Evolutionary conservation across 1,139 yeast genomes (phyloP).

Genomic region (Lodderomyces pseudojiufengensis): DNA sequence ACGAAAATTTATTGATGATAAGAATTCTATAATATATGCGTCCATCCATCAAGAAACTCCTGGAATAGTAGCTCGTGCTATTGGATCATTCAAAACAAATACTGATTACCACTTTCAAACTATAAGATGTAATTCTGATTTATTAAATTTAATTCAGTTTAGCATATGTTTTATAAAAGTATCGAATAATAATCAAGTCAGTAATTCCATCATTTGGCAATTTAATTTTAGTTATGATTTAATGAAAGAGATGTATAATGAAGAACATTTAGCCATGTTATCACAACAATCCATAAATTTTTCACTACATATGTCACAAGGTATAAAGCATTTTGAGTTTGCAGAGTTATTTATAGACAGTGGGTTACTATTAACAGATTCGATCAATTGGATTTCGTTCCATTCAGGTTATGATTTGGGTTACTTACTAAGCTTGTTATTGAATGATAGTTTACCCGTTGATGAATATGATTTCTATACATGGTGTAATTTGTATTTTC

Average conservation of each 20-base stretch:
- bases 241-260: slow-evolving; percentile 72
- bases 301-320: slow-evolving; percentile 68
- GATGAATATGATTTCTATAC: slow-evolving; percentile 76
- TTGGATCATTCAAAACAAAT: slow-evolving; percentile 89
- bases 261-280: slow-evolving; percentile 67
- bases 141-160: slow-evolving; percentile 79
- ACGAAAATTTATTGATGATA: slow-evolving; percentile 61
- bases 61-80: slow-evolving; percentile 93
- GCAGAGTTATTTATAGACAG: slow-evolving; percentile 84
- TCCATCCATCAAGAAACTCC: slow-evolving; percentile 92
- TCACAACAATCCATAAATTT: slow-evolving; percentile 82
- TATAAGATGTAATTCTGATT: slow-evolving; percentile 84
- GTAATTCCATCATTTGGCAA: slow-evolving; percentile 83
- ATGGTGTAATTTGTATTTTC: slow-evolving; percentile 73
- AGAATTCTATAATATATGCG: slow-evolving; percentile 56
- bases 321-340: slow-evolving; percentile 76
- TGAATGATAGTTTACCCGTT: slow-evolving; percentile 74
- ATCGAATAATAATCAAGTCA: slow-evolving; percentile 12
- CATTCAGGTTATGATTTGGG: slow-evolving; percentile 97
- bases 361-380: slow-evolving; percentile 72
- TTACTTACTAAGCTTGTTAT: slow-evolving; percentile 72
- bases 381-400: slow-evolving; percentile 84
- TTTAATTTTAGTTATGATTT: slow-evolving; percentile 86
- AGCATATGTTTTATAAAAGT: slow-evolving; percentile 75
- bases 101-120: slow-evolving; percentile 96